Evolutionary conservation across 2,329 filamentous ascomycete species (phyloP).

Genomic region (Claviceps arundinis): DNA sequence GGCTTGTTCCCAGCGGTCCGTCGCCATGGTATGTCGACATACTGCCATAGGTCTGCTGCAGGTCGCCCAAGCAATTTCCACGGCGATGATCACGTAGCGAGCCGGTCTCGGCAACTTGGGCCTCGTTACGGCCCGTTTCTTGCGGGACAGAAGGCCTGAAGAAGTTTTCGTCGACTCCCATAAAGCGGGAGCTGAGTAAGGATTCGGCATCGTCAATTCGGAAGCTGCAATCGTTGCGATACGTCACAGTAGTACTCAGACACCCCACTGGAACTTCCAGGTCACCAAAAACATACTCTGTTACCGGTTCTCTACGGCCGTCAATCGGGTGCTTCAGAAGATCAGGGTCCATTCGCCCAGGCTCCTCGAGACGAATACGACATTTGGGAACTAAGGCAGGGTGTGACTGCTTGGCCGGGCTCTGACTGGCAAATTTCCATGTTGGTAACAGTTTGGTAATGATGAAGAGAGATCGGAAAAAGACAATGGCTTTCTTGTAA

Average conservation of each 20-base stretch:
- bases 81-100: slow-evolving; percentile 59
- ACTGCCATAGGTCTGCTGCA: slow-evolving; percentile 76
- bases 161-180: slow-evolving; percentile 78
- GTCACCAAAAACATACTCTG: slow-evolving; percentile 68
- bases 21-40: slow-evolving; percentile 82
- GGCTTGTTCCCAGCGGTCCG: slow-evolving; percentile 64
- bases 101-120: slow-evolving; percentile 44
- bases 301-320: slow-evolving; percentile 34
- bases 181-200: slow-evolving; percentile 80
- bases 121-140: slow-evolving; percentile 26
- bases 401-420: slow-evolving; percentile 56
- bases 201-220: slow-evolving; percentile 85
- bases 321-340: slow-evolving; percentile 37
- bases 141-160: slow-evolving; percentile 66
- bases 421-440: slow-evolving; percentile 69
- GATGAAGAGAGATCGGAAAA: slow-evolving; percentile 80
- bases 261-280: slow-evolving; percentile 79
- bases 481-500: slow-evolving; percentile 94
- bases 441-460: slow-evolving; percentile 71
- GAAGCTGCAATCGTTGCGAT: slow-evolving; percentile 82
- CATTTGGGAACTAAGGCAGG: slow-evolving; percentile 62
- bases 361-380: slow-evolving; percentile 55
- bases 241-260: slow-evolving; percentile 68
- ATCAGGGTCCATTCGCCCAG: slow-evolving; percentile 46
- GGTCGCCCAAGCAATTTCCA: slow-evolving; percentile 36